These are phyloP conservation scores for Chlamydomonas incerta DNA, from an alignment of 139 green algal genomes.

Conservation along the genomic window DNA sequence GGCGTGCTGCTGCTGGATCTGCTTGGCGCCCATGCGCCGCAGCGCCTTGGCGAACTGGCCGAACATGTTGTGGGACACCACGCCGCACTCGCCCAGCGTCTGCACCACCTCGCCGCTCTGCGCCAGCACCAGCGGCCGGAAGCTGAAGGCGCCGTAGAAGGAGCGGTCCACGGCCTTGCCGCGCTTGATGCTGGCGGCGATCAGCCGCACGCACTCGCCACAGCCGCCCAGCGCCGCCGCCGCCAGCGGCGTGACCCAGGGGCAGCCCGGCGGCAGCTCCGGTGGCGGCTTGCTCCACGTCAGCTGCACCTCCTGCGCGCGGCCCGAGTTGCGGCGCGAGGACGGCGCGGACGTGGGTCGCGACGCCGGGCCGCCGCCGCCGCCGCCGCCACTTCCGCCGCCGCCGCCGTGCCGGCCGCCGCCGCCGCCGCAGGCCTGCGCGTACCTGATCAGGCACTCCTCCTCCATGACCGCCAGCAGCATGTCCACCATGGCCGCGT, in stretches of 20 bases:
- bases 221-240: conserved; percentile 26
- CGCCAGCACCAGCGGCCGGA: conserved; percentile 13
- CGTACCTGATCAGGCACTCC: no score
- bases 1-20: no score
- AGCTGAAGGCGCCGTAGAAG: conserved; percentile 34
- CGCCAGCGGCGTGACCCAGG: conserved; percentile 38
- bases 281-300: not conserved
- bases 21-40: no score
- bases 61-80: no score
- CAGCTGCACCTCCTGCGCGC: not conserved
- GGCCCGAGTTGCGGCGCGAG: not conserved
- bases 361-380: not conserved
- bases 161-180: not conserved
- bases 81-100: not conserved
- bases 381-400: no score
- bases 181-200: not conserved
- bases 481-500: conserved; percentile 13
- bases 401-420: no score
- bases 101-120: conserved; percentile 6
- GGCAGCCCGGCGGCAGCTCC: conserved; percentile 32
- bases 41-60: no score
- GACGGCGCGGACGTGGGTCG: no score
- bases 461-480: not conserved
- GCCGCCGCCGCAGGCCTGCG: no score
- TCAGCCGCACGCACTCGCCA: conserved; percentile 33